Evolutionary conservation across 1,284 basidiomycete species (phyloP), one percentile per base, ranked within the genome.

Genomic region (Ustilago nuda): DNA sequence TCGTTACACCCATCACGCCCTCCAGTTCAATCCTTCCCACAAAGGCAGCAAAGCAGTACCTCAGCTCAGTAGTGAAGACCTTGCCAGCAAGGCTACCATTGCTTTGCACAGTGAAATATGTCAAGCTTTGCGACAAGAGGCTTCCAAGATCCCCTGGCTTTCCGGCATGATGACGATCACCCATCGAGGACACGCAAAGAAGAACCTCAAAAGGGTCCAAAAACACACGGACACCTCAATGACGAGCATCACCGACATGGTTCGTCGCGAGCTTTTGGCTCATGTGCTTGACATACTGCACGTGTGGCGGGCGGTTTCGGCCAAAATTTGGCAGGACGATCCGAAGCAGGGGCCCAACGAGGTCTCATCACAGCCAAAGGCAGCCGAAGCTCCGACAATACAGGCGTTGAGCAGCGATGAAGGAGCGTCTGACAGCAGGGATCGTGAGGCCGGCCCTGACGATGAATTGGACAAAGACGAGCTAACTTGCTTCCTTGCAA

Each of bases 131-230:
- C 50, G 30, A 23, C 17, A 12, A 4, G 37, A 64, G 39, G 70
- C 58, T 6, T 17, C 43, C 52, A 67, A 66, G 53, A 64, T 72
- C 13, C 70, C 70, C 30, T 72, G 70, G 70, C 56, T 72, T 2
- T 23, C 43, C 4, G 39, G 55, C 9, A 30, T 52, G 7, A 35
- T 58, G 30, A 58, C 65, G 27, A 36, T 67, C 30, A 23, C 39
- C 35, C 51, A 56, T 32, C 53, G 41, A 35, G 30, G 32, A 4
- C 62, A 43, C 3, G 17, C 39, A 4, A 37, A 13, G 23, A 52
- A 46, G 17, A 17, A 23, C 36, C 37, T 13, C 11, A 30, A n/a
- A 3, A 9, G 9, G 6, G 23, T 17, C 48, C 19, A 36, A 1
- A 17, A 7, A 37, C 27, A 33, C 35, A 5, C 30, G 8, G 30